These are phyloP conservation scores for Tremellales sp. DNA, from an alignment of 1,284 basidiomycete genomes.

Conservation along the genomic window DNA sequence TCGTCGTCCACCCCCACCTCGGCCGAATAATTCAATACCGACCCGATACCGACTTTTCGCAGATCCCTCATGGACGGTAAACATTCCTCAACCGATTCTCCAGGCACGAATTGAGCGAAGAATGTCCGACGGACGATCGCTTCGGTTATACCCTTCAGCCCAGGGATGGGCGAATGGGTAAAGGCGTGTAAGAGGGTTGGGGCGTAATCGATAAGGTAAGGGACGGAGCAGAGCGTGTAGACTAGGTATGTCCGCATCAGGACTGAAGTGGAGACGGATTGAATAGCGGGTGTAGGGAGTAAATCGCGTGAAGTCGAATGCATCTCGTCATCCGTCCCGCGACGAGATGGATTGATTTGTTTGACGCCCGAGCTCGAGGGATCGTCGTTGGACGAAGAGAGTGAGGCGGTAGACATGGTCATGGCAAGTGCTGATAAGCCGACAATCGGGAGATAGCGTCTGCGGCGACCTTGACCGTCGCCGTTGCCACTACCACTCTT, in stretches of 20 bases:
- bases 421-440: not conserved
- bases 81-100: conserved; percentile 66
- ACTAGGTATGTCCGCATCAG: conserved; percentile 11
- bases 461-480: not conserved
- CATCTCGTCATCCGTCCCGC: not conserved
- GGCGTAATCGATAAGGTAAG: conserved; percentile 66
- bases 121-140: conserved; percentile 70
- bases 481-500: too few species aligned
- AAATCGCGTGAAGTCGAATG: not conserved
- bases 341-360: not conserved
- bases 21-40: conserved; percentile 73
- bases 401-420: not conserved
- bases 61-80: conserved; percentile 63
- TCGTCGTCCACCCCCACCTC: conserved; percentile 61
- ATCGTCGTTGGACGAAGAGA: not conserved
- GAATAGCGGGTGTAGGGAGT: not conserved
- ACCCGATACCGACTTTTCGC: conserved; percentile 63
- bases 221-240: conserved; percentile 46
- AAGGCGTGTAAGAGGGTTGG: conserved; percentile 62
- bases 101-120: conserved; percentile 76
- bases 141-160: conserved; percentile 61
- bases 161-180: conserved; percentile 55
- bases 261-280: not conserved
- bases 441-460: not conserved
- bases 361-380: not conserved